These are phyloP conservation scores for Pyrrhoderma lamaoense DNA, from an alignment of 1,284 basidiomycete genomes.

Conservation along the genomic window DNA sequence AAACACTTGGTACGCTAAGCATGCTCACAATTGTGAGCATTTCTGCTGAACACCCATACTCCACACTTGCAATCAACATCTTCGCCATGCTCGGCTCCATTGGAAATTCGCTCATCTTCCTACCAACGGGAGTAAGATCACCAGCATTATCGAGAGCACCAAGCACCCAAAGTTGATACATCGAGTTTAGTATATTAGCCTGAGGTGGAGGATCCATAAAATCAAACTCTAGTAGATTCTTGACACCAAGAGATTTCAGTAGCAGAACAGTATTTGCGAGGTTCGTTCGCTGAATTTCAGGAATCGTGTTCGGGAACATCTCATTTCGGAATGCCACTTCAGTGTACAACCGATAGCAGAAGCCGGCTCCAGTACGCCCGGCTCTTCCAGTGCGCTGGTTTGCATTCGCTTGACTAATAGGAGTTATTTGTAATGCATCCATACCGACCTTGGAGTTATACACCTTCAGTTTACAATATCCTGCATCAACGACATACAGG, in stretches of 20 bases:
- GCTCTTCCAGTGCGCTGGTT: conserved; percentile 95
- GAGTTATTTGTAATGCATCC: conserved; percentile 98
- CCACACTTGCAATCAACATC: conserved; percentile 94
- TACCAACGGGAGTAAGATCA: conserved; percentile 86
- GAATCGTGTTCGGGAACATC: conserved; percentile 70
- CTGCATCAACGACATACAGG: conserved; percentile 92
- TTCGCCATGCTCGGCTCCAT: conserved; percentile 98
- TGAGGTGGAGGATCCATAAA: conserved; percentile 48
- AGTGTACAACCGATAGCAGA: conserved; percentile 92
- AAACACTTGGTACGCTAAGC: conserved; percentile 95
- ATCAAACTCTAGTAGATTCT: conserved; percentile 50
- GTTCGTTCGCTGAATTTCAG: conserved; percentile 62
- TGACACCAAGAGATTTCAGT: conserved; percentile 59
- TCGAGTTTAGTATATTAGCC: conserved; percentile 93
- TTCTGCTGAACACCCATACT: conserved; percentile 88
- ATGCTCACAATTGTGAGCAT: conserved; percentile 99
- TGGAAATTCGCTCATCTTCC: conserved; percentile 98
- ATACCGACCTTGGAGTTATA: conserved; percentile 99
- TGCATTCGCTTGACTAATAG: conserved; percentile 96
- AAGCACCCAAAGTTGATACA: conserved; percentile 99
- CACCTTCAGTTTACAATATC: conserved; percentile 96
- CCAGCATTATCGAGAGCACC: conserved; percentile 96
- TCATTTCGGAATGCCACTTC: conserved; percentile 89
- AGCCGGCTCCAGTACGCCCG: conserved; percentile 90
- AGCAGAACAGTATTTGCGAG: conserved; percentile 58